Evolutionary conservation across 2,329 filamentous ascomycete species (phyloP), one percentile per base, ranked within the genome.

Genomic region (Fusarium sp.): DNA sequence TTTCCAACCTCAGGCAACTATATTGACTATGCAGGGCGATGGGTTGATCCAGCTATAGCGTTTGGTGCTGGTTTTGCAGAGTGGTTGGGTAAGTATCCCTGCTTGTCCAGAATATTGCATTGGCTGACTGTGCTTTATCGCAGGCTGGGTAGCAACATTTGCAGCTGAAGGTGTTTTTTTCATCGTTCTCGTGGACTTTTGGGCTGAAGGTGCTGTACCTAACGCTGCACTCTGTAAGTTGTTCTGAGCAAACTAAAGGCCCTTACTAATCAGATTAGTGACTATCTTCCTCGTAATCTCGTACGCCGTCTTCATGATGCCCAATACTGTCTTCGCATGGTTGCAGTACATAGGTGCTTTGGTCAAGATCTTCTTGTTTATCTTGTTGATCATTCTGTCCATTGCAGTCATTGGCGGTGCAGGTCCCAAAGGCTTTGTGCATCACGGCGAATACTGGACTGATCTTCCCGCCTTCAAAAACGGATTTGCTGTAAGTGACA

Each of bases 21-120:
- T 9, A 71, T 71, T 15, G 69, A 72, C 36, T 72, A 69, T 21
- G 68, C 65, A 9, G 59, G 61, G 24, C 57, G 65, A 8, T 71
- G 68, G 62, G 68, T 72, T 14, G 69, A 71, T 7, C 69, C 65
- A 10, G 62, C 68, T 7, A 7, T 69, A 21, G 68, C 68, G 0
- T 72, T 72, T 44, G 62, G 67, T 7, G 69, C 69, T n/a, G 68
- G 69, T 10, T 72, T 72, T 28, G 69, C 69, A 6, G 65, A 71
- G 38, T 71, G 68, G 68, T 57, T 71, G 24, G 67, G 67, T 70
- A 17, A 13, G 52, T 54, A 7, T 4, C 4, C 13, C 28, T 31
- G 3, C 13, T 13, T 11, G 10, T 31, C 26, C 28, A 11, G 9
- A 31, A 9, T 0, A 14, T 1, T 3, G 4, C 28, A 10, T 31